Conservation (phyloP, 2,329 filamentous ascomycete species). For the Davidsoniella australis region DNA sequence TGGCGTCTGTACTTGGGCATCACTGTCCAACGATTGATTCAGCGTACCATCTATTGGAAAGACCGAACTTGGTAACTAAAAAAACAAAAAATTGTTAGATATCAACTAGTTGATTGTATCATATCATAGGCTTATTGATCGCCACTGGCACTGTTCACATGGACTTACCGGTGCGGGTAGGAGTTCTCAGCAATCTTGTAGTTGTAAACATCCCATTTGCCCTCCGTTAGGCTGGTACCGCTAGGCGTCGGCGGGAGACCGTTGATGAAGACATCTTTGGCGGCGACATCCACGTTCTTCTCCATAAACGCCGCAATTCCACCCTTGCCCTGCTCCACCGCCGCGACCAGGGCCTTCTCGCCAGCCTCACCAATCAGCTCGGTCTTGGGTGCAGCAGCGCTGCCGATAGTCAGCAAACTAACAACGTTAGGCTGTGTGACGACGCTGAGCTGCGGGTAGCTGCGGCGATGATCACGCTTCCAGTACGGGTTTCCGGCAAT, state of each 20-base stretch:
- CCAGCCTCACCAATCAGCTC: conserved; percentile 54
- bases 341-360: conserved; percentile 51
- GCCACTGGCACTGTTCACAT: not conserved
- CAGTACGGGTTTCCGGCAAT: conserved; percentile 34
- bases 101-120: not conserved
- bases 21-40: conserved; percentile 15
- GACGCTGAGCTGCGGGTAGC: conserved; percentile 64
- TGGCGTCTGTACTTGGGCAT: not conserved
- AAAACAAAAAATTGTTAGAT: conserved; percentile 18
- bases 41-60: conserved; percentile 29
- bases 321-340: conserved; percentile 56
- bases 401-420: conserved; percentile 70
- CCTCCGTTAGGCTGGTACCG: conserved; percentile 39
- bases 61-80: conserved; percentile 46
- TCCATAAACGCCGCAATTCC: conserved; percentile 39
- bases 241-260: conserved; percentile 78
- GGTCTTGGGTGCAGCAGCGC: conserved; percentile 61
- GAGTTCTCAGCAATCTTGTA: conserved; percentile 49
- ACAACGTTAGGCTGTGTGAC: conserved; percentile 76
- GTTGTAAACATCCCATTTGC: conserved; percentile 49
- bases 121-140: not conserved
- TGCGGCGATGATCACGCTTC: conserved; percentile 77
- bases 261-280: conserved; percentile 47
- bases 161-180: conserved; percentile 51
- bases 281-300: conserved; percentile 33